Evolutionary conservation across 169 alveolate species (phyloP), one percentile per base, ranked within the genome.

Genomic region (Plasmodium vivax): DNA sequence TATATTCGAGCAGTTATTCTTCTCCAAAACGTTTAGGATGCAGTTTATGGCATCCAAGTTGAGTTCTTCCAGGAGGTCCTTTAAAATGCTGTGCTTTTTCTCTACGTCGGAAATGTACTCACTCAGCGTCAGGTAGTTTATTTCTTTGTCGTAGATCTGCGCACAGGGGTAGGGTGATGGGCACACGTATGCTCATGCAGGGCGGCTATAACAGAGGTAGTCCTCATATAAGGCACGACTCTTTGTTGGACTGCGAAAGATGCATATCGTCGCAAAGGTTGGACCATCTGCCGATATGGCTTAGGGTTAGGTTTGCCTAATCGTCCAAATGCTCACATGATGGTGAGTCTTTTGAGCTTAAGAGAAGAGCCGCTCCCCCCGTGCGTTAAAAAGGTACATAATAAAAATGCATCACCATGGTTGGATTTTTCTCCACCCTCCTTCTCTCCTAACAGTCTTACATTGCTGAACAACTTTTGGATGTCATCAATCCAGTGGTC

Each of bases 31-130:
- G 54, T 3, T 80, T 51, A 73, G 19, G 8, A 90, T 90, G 74
- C 83, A 58, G 47, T 23, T 79, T 79, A 80, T 73, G 19, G 77
- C 5, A 43, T 90, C 94, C 32, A 90, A 36, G 47, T 62, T 90
- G 71, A 90, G 56, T 41, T 90, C 94, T 62, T 90, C 91, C 23
- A 90, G 72, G 38, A 90, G 90, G 38, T 90, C 85, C 73, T 80
- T 80, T 58, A 90, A 90, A 80, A 90, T 90, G 34, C 38, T 80
- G 56, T 90, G 91, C 27, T 90, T 90, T 30, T 90, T 62, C 77
- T 90, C 90, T 62, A 81, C 94, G 72, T 90, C 94, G 23, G 79
- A 38, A 16, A 90, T 90, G 19, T 90, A 90, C 58, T 90, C 91
- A 80, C 94, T 79, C 75, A 90, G 32, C n/a, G 94, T 79, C 54